phyloP scores from a whole-genome alignment of 148 eudicot species.

The Polygonum maritimum region DNA sequence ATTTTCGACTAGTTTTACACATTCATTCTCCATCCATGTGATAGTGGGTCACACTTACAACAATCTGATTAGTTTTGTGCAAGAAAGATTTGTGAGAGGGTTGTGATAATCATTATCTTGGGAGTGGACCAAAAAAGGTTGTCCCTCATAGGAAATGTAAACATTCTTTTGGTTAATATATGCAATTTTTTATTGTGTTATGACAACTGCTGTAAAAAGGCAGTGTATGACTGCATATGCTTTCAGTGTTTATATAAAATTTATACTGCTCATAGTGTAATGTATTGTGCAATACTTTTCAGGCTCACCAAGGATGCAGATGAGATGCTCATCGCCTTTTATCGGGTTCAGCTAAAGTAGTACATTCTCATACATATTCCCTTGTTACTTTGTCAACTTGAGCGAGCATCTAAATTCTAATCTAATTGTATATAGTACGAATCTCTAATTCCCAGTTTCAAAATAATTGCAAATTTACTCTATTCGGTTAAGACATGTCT shows the following conservation, averaged over 20 bases:
- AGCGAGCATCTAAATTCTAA: background rate
- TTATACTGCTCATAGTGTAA: no score
- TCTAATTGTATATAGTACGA: no score
- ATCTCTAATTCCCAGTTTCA: background rate
- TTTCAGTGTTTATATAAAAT: background rate
- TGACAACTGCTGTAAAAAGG: background rate
- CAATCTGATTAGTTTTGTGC: background rate
- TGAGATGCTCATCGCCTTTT: conserved; percentile 5
- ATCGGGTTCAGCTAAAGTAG: conserved; percentile 3
- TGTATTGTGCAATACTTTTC: background rate
- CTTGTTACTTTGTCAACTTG: background rate
- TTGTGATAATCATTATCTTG: background rate
- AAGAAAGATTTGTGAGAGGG: background rate
- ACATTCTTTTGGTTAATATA: background rate
- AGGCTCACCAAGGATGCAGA: background rate
- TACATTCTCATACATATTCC: background rate
- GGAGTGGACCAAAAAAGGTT: background rate
- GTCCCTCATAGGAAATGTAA: background rate
- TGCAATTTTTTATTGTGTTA: background rate
- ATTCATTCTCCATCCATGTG: background rate
- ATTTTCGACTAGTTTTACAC: background rate
- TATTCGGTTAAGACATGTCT: background rate
- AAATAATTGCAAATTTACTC: background rate
- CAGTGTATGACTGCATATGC: conserved; percentile 7
- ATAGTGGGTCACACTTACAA: background rate